These are phyloP conservation scores for Fusarium concolor DNA, from an alignment of 2,329 filamentous ascomycete species.

Conservation along the genomic window DNA sequence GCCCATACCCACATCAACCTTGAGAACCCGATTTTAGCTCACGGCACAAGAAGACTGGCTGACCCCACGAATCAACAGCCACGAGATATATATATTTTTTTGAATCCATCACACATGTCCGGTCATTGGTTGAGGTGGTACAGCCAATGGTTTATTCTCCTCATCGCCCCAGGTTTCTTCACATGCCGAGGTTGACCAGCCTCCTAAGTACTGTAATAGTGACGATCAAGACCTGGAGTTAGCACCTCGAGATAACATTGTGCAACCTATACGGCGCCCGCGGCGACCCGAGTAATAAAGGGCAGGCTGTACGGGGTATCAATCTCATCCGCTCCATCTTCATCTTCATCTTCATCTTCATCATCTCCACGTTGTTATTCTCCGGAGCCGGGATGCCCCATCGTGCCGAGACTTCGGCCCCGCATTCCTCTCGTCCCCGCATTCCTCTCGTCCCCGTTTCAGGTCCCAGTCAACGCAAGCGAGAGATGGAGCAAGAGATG, in stretches of 20 bases:
- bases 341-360: not conserved
- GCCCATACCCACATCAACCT: not conserved
- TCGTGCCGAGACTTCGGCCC: constrained; percentile 25
- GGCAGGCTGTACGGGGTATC: not conserved
- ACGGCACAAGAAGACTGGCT: not conserved
- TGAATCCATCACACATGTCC: not conserved
- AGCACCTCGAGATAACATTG: not conserved
- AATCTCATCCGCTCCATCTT: not conserved
- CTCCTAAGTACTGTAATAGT: too few relatives aligned
- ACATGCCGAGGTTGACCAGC: constrained; percentile 15
- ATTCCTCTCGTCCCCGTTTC: not conserved
- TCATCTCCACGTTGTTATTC: not conserved
- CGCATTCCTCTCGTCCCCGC: constrained; percentile 21
- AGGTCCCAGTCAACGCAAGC: not conserved
- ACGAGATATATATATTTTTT: not conserved
- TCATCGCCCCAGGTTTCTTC: constrained; percentile 18
- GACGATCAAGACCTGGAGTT: constrained; percentile 8
- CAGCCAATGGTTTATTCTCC: constrained; percentile 17
- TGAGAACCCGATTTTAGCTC: not conserved
- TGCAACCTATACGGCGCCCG: constrained; percentile 18
- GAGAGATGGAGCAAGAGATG: not conserved
- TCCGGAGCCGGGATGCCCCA: constrained; percentile 2
- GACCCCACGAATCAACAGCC: not conserved
- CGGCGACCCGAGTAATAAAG: constrained; percentile 16
- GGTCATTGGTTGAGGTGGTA: not conserved